phyloP scores from a whole-genome alignment of 257 asterid genomes.

The Craterostigma plantagineum region DNA sequence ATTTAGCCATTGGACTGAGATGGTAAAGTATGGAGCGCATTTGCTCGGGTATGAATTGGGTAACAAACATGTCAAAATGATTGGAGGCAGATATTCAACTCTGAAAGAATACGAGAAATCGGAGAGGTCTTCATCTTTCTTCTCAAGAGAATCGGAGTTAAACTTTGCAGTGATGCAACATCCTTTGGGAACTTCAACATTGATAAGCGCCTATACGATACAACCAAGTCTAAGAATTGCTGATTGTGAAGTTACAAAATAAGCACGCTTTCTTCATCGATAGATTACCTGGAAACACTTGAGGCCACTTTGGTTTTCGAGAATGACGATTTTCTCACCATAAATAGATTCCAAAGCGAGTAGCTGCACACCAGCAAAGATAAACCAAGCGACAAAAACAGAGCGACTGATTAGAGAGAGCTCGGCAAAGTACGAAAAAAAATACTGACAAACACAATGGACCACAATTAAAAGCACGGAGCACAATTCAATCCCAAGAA shows the following conservation, averaged over 20 bases:
- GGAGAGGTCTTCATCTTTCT: conserved; percentile 14
- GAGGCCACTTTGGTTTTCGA: conserved; percentile 38
- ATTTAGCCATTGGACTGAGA: conserved; percentile 56
- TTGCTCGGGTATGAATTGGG: conserved; percentile 79
- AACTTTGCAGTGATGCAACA: conserved; percentile 33
- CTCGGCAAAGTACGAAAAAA: no score
- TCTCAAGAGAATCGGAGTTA: conserved; percentile 17
- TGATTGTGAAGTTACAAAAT: background rate
- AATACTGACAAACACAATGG: no score
- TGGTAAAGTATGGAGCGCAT: conserved; percentile 44
- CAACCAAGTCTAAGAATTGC: conserved; percentile 9
- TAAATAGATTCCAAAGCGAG: conserved; percentile 74
- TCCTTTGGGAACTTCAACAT: conserved; percentile 46
- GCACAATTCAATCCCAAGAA: no score
- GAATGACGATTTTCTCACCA: conserved; percentile 42
- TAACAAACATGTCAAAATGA: conserved; percentile 55
- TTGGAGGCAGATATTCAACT: conserved; percentile 71
- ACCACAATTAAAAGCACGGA: no score
- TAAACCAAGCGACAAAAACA: no score
- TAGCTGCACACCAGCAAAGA: conserved; percentile 26
- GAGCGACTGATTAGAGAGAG: no score
- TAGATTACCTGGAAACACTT: conserved; percentile 53
- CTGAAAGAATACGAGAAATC: conserved; percentile 58
- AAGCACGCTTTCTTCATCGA: background rate
- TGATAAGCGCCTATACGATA: conserved; percentile 43